Evolutionary conservation across 352 stramenopile species (phyloP).

Genomic region (Aphanomyces stellatus): DNA sequence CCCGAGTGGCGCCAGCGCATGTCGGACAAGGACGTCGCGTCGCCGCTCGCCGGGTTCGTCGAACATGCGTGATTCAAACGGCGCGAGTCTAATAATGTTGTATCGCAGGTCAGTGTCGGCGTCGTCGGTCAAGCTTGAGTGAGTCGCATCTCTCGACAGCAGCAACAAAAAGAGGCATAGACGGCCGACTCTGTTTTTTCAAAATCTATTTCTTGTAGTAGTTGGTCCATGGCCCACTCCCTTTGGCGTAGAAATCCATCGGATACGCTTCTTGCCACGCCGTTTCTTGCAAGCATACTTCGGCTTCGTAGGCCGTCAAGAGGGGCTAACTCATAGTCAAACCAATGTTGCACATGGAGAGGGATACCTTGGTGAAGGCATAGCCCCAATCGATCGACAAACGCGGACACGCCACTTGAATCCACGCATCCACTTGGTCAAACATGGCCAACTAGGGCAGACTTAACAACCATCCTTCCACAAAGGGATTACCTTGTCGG

Average conservation of each 20-base stretch:
- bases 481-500: constrained; percentile 54
- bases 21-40: no score
- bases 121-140: no score
- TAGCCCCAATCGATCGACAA: constrained; percentile 99
- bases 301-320: constrained; percentile 95
- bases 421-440: constrained; percentile 91
- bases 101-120: no score
- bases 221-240: constrained; percentile 95
- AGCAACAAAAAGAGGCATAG: no score
- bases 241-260: constrained; percentile 99
- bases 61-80: no score
- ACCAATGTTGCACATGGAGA: not conserved
- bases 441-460: constrained; percentile 73
- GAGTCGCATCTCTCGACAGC: no score
- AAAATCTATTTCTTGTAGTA: constrained; percentile 64
- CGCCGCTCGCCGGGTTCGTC: no score
- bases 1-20: not conserved
- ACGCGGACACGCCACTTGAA: constrained; percentile 98
- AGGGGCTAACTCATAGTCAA: constrained; percentile 59
- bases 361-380: constrained; percentile 82
- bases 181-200: no score
- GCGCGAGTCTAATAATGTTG: no score
- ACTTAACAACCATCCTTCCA: not conserved
- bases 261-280: constrained; percentile 91
- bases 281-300: constrained; percentile 89